These are phyloP conservation scores for Angomonas deanei DNA, from an alignment of 208 protist genomes.

Conservation along the genomic window DNA sequence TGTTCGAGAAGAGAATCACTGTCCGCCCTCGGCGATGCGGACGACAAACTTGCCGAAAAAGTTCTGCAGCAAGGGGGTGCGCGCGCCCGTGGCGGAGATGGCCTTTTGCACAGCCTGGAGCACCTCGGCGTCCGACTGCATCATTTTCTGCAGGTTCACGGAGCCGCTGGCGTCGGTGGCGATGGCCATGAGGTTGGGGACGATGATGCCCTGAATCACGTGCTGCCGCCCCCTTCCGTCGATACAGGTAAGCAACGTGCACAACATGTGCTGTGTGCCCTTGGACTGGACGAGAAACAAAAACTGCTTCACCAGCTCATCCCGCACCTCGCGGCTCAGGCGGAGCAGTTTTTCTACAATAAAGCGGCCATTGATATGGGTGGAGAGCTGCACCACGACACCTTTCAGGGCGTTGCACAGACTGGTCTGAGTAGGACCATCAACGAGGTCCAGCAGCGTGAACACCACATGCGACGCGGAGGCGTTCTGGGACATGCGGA, in stretches of 20 bases:
- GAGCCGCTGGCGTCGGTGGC: constrained; percentile 58
- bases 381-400: constrained; percentile 49
- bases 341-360: constrained; percentile 73
- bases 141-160: constrained; percentile 80
- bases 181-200: constrained; percentile 42
- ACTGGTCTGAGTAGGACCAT: constrained; percentile 51
- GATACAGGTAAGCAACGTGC: constrained; percentile 52
- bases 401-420: constrained; percentile 65
- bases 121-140: constrained; percentile 62
- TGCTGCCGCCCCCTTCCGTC: constrained; percentile 55
- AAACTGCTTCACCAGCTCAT: constrained; percentile 69
- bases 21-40: constrained; percentile 34
- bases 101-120: constrained; percentile 23
- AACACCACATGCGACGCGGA: constrained; percentile 79
- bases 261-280: constrained; percentile 82
- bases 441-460: constrained; percentile 63
- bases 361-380: constrained; percentile 84
- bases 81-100: constrained; percentile 20
- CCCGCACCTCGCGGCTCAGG: constrained; percentile 74
- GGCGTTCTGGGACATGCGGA: constrained; percentile 54
- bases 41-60: constrained; percentile 88
- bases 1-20: too few species aligned
- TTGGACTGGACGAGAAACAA: constrained; percentile 47
- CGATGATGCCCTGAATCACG: constrained; percentile 42
- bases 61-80: constrained; percentile 67